Percentiles rank a stretch among this genome's conserved stretches.
phyloP scores from a whole-genome alignment of 345 rosid species.

The Ceriops decandra region DNA sequence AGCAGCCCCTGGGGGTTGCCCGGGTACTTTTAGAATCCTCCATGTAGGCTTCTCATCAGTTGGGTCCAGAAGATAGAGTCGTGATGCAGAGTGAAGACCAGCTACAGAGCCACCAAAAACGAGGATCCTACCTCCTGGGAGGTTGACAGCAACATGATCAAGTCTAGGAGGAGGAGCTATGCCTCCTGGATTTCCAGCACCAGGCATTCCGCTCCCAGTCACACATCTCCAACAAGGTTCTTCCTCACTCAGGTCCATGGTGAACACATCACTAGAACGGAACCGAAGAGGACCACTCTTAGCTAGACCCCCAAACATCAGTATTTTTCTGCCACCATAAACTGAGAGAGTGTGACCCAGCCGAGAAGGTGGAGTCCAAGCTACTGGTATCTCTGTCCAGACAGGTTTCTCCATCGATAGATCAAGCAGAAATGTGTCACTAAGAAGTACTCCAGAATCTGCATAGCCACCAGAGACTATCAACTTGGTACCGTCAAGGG shows the following conservation, averaged over 20 bases:
- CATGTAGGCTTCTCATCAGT: slow-evolving; percentile 89
- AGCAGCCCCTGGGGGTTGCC: slow-evolving; percentile 75
- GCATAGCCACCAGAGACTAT: slow-evolving; percentile 92
- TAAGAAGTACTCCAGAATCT: slow-evolving; percentile 83
- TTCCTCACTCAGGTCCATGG: slow-evolving; percentile 84
- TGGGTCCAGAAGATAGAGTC: slow-evolving; percentile 82
- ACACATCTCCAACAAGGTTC: slow-evolving; percentile 87
- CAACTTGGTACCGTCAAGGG: slow-evolving; percentile 83
- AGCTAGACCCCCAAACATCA: slow-evolving; percentile 90
- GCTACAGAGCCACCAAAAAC: slow-evolving; percentile 88
- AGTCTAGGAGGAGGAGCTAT: slow-evolving; percentile 87
- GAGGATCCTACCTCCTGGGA: slow-evolving; percentile 75
- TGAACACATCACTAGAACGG: slow-evolving; percentile 84
- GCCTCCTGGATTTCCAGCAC: slow-evolving; percentile 83
- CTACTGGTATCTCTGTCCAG: slow-evolving; percentile 83
- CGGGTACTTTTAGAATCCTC: slow-evolving; percentile 81
- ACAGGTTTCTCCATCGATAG: slow-evolving; percentile 81
- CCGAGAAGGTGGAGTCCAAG: slow-evolving; percentile 90
- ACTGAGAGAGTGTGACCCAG: slow-evolving; percentile 77
- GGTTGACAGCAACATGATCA: slow-evolving; percentile 82
- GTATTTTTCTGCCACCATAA: slow-evolving; percentile 76
- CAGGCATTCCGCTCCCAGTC: slow-evolving; percentile 80
- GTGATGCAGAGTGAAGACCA: slow-evolving; percentile 87
- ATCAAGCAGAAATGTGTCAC: slow-evolving; percentile 84
- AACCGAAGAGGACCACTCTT: slow-evolving; percentile 83